Evolutionary conservation across 768 basidiomycete genomes (phyloP).

Genomic region (Multifurca ochricompacta): DNA sequence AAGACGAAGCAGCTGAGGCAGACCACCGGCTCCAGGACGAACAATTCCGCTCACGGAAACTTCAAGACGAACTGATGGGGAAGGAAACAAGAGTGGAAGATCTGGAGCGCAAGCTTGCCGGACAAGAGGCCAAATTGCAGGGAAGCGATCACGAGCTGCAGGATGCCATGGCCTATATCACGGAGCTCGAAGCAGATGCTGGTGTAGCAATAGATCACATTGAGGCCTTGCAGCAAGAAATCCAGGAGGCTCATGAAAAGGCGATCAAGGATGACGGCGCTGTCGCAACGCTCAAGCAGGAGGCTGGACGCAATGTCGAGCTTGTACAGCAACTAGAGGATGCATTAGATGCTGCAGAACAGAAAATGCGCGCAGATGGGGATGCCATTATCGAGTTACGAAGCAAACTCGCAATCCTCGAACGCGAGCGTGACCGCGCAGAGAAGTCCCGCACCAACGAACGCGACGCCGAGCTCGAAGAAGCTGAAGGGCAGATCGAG

Average conservation of each 20-base stretch:
- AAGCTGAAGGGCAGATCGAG: conserved; percentile 46
- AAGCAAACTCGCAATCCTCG: conserved; percentile 42
- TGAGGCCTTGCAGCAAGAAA: conserved; percentile 49
- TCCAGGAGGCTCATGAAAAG: conserved; percentile 39
- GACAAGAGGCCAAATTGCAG: conserved; percentile 19
- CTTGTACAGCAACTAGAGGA: conserved; percentile 64
- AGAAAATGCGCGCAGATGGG: conserved; percentile 58
- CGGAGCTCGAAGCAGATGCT: conserved; percentile 58
- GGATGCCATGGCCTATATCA: conserved; percentile 41
- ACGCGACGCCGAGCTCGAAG: conserved; percentile 26
- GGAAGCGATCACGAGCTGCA: conserved; percentile 28
- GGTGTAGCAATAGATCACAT: conserved; percentile 43
- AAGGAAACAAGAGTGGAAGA: conserved; percentile 26
- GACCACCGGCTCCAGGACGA: conserved; percentile 48
- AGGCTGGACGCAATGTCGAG: conserved; percentile 43
- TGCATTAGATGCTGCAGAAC: conserved; percentile 66
- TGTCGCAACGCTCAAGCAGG: conserved; percentile 28
- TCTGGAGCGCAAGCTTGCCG: conserved; percentile 22
- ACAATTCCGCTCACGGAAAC: conserved; percentile 34
- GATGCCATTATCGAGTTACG: conserved; percentile 44
- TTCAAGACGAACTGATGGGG: conserved; percentile 33
- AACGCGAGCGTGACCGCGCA: conserved; percentile 46
- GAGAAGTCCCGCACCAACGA: conserved; percentile 27
- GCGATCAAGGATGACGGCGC: conserved; percentile 37
- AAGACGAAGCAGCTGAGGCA: conserved; percentile 49